Base-by-base conservation (phyloP, 176 grass and related monocot species). In the Areca catechu region DNA sequence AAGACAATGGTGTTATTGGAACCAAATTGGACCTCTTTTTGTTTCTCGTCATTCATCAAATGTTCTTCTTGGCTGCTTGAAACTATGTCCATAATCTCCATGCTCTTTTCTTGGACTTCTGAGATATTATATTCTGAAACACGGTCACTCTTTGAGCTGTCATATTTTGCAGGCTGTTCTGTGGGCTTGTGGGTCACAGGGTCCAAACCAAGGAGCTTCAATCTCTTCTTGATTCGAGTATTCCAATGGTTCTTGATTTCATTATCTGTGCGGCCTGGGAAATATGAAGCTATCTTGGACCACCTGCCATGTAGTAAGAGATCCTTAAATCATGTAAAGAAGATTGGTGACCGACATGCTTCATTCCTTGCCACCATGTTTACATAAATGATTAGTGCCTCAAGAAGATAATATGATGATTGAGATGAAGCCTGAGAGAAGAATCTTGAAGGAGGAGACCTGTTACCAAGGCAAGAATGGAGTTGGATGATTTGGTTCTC, bases 171-270 rank as follows among this genome's bases (percentile, higher is more conserved):
- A 19, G 50, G 17, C 22, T 29, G 22, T 9, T 53, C 4, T 16
- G 29, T 25, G 23, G 52, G 22, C 16, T 53, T 30, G 16, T 70
- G 57, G 43, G 65, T 77, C 7, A 18, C 16, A 0, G 65, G 64
- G 27, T 77, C 65, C 12, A 77, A 24, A 12, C 65, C 74, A n/a
- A 69, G 65, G 57, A 62, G 50, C 21, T 68, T 52, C 17, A 77
- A 48, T 60, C 67, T 77, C 65, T 69, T 77, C 43, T 61, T 52
- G 65, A 77, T 69, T 24, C 53, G 43, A 16, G 74, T 77, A 48
- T 77, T 77, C 74, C 74, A 77, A 5, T 77, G 67, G 49, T 77
- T 77, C 65, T 77, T 77, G 50, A 77, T 69, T 28, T 69, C 74
- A 24, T 77, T 77, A 47, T 77, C 74, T 10, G 74, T 77, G 20